phyloP scores from a whole-genome alignment of 768 basidiomycete species.

The Suillus fuscotomentosus region DNA sequence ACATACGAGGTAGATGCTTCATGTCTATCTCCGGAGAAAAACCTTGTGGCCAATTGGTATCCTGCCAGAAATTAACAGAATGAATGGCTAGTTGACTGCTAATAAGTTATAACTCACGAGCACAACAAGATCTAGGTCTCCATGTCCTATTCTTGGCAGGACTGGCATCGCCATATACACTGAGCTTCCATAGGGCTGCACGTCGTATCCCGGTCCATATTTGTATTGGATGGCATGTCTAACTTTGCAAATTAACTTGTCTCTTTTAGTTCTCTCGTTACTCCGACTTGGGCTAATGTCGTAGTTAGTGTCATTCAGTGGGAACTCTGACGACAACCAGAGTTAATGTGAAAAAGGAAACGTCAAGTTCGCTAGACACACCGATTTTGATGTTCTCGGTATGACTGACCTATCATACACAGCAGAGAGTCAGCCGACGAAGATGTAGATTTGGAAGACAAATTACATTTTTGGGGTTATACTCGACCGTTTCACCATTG shows the following conservation, averaged over 20 bases:
- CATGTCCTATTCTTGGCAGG: neutral
- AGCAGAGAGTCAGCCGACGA: neutral
- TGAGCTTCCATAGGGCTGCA: constrained; percentile 49
- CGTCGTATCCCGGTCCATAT: constrained; percentile 34
- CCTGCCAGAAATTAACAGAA: constrained; percentile 25
- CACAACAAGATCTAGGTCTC: constrained; percentile 55
- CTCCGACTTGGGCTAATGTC: neutral
- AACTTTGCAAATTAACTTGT: neutral
- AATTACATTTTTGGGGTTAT: neutral
- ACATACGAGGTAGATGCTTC: constrained; percentile 30
- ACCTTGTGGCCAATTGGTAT: constrained; percentile 27
- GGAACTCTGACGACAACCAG: neutral
- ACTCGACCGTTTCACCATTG: neutral
- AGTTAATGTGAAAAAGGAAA: neutral
- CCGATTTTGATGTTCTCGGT: neutral
- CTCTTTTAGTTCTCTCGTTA: neutral
- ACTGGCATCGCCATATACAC: constrained; percentile 34
- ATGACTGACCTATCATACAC: neutral
- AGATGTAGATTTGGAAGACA: no score
- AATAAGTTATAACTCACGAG: constrained; percentile 45
- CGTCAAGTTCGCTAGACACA: neutral
- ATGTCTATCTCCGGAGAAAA: constrained; percentile 25
- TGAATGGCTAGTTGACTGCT: neutral
- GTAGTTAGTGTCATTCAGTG: neutral
- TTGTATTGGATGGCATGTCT: constrained; percentile 18